Evolutionary conservation across 140 eudicot species (phyloP).

Genomic region (Cichorium intybus): DNA sequence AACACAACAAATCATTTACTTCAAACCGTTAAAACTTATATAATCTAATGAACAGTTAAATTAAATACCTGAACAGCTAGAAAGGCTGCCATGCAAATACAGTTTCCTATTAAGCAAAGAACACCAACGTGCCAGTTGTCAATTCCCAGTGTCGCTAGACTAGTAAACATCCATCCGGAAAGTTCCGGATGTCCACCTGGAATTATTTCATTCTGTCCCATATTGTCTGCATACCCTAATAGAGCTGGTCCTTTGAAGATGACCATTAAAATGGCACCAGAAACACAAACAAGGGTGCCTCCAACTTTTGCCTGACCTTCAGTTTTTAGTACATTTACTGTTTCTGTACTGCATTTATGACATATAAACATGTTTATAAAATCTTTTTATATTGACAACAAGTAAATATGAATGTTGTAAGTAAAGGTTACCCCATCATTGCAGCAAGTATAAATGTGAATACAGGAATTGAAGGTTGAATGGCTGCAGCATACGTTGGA

Average conservation of each 20-base stretch:
- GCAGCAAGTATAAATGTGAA: slow-evolving; percentile 82
- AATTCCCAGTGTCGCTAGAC: slow-evolving; percentile 49
- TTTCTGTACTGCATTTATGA: slow-evolving; percentile 75
- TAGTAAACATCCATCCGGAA: slow-evolving; percentile 66
- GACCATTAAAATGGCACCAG: slow-evolving; percentile 91
- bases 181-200: slow-evolving; percentile 84
- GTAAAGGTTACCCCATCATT: slow-evolving; percentile 65
- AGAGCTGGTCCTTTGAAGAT: slow-evolving; percentile 83
- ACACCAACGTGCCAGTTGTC: slow-evolving; percentile 91
- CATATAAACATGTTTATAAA: slow-evolving; percentile 7
- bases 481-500: slow-evolving; percentile 98
- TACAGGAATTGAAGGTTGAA: slow-evolving; percentile 95
- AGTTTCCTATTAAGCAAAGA: slow-evolving; percentile 86
- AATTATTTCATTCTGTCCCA: slow-evolving; percentile 46
- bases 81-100: slow-evolving; percentile 92
- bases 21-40: slow-evolving; percentile 1
- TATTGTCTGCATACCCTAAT: slow-evolving; percentile 54
- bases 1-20: background rate
- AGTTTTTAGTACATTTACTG: slow-evolving; percentile 57
- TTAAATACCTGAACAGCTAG: slow-evolving; percentile 84
- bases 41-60: background rate
- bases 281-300: slow-evolving; percentile 79
- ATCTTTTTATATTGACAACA: background rate
- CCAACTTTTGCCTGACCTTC: slow-evolving; percentile 94
- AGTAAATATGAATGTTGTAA: background rate